Conservation (phyloP, 441 rosid species). For the Erodium trifolium region DNA sequence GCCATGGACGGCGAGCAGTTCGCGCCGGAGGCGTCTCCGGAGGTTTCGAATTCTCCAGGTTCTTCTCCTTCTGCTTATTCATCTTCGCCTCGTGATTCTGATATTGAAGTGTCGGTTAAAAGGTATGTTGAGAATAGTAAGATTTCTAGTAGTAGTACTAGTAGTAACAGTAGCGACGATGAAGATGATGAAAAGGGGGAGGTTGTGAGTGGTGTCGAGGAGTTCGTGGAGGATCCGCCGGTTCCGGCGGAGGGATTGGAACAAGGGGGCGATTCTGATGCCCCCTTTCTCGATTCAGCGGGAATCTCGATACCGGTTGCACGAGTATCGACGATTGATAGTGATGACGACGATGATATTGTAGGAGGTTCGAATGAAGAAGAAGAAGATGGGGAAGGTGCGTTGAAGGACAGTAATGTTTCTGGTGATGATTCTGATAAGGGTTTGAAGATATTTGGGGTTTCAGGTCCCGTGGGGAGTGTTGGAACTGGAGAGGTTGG, state of each 20-base stretch:
- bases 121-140: neutral
- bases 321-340: constrained; percentile 1
- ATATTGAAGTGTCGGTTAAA: neutral
- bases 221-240: neutral
- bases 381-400: neutral
- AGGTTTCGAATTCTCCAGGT: neutral
- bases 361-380: neutral
- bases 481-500: neutral
- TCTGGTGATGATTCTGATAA: neutral
- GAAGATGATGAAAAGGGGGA: neutral
- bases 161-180: neutral
- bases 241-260: neutral
- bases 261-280: neutral
- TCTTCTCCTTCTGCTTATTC: neutral
- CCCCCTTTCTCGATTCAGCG: neutral
- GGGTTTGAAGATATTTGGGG: constrained; percentile 3
- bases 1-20: constrained; percentile 1
- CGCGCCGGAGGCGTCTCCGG: too few relatives aligned
- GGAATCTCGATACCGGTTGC: neutral
- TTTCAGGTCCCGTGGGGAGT: neutral
- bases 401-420: too few relatives aligned
- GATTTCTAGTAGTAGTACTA: too few relatives aligned
- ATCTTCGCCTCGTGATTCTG: neutral
- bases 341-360: constrained; percentile 4
- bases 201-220: neutral